phyloP scores from a whole-genome alignment of 805 yeast species.

The Candida dajiaensis region DNA sequence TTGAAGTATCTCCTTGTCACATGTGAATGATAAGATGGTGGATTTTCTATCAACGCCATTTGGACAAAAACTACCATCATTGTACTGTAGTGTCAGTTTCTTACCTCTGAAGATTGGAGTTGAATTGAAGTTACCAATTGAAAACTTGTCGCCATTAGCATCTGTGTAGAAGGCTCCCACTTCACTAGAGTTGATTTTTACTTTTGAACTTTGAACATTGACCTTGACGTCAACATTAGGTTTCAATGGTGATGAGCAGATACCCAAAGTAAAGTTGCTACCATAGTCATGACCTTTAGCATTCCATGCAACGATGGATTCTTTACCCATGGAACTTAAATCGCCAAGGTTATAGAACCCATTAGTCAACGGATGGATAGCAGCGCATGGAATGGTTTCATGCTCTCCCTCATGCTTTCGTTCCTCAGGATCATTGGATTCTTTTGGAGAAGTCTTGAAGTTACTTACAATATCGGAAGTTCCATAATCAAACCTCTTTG shows the following conservation, averaged over 20 bases:
- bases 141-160: conserved; percentile 34
- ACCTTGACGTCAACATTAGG: conserved; percentile 22
- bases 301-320: conserved; percentile 43
- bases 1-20: conserved; percentile 68
- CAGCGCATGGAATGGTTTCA: conserved; percentile 34
- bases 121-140: conserved; percentile 58
- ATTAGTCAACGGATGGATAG: conserved; percentile 34
- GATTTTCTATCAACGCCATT: conserved; percentile 53
- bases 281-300: conserved; percentile 68
- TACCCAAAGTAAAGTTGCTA: conserved; percentile 67
- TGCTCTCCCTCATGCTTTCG: conserved; percentile 6
- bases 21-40: conserved; percentile 63
- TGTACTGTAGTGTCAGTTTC: conserved; percentile 64
- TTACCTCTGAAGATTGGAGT: conserved; percentile 66
- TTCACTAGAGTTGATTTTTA: conserved; percentile 30
- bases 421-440: conserved; percentile 3
- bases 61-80: conserved; percentile 59
- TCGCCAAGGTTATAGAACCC: conserved; percentile 32
- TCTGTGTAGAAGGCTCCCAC: conserved; percentile 58
- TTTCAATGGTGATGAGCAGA: conserved; percentile 53
- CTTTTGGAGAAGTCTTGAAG: conserved; percentile 3
- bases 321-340: conserved; percentile 23
- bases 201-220: conserved; percentile 17
- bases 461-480: conserved; percentile 15
- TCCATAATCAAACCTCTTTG: conserved; percentile 16